These are phyloP conservation scores for Lyophyllum shimeji DNA, from an alignment of 768 basidiomycete species.

Conservation along the genomic window DNA sequence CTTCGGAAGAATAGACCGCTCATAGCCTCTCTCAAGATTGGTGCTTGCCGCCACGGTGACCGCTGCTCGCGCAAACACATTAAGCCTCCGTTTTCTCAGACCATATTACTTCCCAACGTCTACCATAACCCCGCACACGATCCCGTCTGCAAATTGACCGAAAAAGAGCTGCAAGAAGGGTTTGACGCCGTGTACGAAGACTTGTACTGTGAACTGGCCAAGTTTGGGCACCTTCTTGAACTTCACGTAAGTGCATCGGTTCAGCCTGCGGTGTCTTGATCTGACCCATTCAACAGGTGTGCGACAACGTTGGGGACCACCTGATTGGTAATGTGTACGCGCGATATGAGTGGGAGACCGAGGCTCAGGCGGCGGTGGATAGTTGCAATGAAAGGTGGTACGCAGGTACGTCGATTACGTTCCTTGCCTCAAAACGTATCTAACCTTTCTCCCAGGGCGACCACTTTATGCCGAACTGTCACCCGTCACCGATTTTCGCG, in stretches of 20 bases:
- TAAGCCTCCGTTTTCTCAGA: conserved; percentile 95
- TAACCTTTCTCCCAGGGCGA: conserved; percentile 53
- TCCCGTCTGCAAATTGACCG: conserved; percentile 83
- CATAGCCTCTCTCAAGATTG: conserved; percentile 60
- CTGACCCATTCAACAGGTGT: conserved; percentile 57
- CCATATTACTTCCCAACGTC: conserved; percentile 93
- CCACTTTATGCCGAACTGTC: conserved; percentile 97
- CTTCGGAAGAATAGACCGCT: conserved; percentile 1
- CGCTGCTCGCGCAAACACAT: conserved; percentile 99
- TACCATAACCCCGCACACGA: conserved; percentile 98
- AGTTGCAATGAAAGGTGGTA: conserved; percentile 97
- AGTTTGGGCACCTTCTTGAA: conserved; percentile 94
- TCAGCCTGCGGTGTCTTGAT: conserved; percentile 3
- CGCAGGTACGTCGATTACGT: conserved; percentile 64
- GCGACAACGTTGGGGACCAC: conserved; percentile 99
- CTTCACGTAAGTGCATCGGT: conserved; percentile 67
- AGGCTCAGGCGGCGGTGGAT: conserved; percentile 91
- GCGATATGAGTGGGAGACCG: conserved; percentile 97
- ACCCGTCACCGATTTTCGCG: conserved; percentile 97
- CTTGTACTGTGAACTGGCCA: conserved; percentile 89
- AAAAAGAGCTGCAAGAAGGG: conserved; percentile 87
- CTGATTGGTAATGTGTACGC: conserved; percentile 98
- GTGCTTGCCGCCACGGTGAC: conserved; percentile 97
- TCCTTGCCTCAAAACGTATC: conserved; percentile 1
- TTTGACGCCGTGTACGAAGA: conserved; percentile 96